Conservation (phyloP, 2,329 filamentous ascomycete species). For the Claviceps arundinis region DNA sequence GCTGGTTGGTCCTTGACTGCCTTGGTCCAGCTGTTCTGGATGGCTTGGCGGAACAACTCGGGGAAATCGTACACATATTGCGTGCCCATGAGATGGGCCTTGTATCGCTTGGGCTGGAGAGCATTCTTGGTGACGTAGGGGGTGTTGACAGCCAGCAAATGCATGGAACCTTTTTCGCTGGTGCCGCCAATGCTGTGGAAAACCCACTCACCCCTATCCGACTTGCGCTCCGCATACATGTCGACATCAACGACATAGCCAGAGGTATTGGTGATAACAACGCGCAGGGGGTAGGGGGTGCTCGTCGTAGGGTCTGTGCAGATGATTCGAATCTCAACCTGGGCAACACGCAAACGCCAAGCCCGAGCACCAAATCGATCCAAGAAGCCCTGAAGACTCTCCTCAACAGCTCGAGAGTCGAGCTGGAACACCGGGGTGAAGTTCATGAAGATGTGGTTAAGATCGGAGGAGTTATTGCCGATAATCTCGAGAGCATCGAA, state of each 20-base stretch:
- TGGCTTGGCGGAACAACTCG: conserved; percentile 94
- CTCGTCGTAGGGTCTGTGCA: conserved; percentile 84
- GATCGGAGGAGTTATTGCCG: conserved; percentile 96
- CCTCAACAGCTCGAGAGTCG: conserved; percentile 76
- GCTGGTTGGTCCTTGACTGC: conserved; percentile 60
- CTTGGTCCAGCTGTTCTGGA: conserved; percentile 86
- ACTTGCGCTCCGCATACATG: conserved; percentile 94
- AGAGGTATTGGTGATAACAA: conserved; percentile 95
- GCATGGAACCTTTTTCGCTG: conserved; percentile 90
- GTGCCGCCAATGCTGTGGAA: conserved; percentile 97
- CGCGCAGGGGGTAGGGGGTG: conserved; percentile 78
- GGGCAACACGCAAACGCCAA: conserved; percentile 92
- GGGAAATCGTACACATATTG: conserved; percentile 99
- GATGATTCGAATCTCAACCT: conserved; percentile 95
- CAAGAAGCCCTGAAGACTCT: conserved; percentile 86
- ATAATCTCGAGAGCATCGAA: conserved; percentile 96
- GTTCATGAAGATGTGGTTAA: conserved; percentile 99
- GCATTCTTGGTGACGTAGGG: conserved; percentile 98
- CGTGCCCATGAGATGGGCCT: conserved; percentile 97
- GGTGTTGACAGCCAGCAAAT: conserved; percentile 77
- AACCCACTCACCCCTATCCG: conserved; percentile 94
- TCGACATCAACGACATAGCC: conserved; percentile 97
- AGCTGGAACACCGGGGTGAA: conserved; percentile 95
- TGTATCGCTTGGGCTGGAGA: conserved; percentile 97
- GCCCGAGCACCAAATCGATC: conserved; percentile 90